Evolutionary conservation across 2,329 filamentous ascomycete species (phyloP).

Genomic region (Harringtonia aguacate): DNA sequence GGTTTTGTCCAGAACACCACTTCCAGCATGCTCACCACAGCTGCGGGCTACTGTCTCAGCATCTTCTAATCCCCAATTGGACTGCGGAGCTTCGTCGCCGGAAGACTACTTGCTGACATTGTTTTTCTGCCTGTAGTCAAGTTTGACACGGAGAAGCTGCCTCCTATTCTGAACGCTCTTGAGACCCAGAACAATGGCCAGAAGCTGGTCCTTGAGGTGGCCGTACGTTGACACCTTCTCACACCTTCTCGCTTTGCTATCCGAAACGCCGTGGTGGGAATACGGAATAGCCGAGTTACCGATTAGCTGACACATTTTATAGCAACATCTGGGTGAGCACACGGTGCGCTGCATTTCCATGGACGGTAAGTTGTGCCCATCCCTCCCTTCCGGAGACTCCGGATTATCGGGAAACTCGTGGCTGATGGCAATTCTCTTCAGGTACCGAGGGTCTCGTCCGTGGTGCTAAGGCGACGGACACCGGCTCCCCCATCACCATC

Average conservation of each 20-base stretch:
- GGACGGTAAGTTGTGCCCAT: slow-evolving; percentile 62
- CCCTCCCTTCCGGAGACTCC: background rate
- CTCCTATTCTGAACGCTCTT: slow-evolving; percentile 94
- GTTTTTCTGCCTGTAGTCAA: slow-evolving; percentile 55
- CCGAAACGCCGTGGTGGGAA: background rate
- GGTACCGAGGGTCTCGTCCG: slow-evolving; percentile 99
- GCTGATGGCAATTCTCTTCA: slow-evolving; percentile 25
- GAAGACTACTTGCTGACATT: slow-evolving; percentile 16
- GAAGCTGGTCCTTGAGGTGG: slow-evolving; percentile 92
- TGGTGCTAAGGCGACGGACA: slow-evolving; percentile 76
- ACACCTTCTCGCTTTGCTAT: slow-evolving; percentile 1
- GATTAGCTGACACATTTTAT: slow-evolving; percentile 9
- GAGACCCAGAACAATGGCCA: slow-evolving; percentile 83
- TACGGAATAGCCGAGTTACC: slow-evolving; percentile 17
- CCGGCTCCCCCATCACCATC: slow-evolving; percentile 90
- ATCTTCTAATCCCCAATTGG: no score
- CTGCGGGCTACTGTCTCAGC: no score
- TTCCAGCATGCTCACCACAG: no score
- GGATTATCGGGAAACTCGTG: background rate
- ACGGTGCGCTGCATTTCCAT: slow-evolving; percentile 99
- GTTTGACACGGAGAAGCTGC: slow-evolving; percentile 89
- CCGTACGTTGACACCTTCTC: slow-evolving; percentile 50
- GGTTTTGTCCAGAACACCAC: slow-evolving; percentile 25
- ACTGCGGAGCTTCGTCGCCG: background rate
- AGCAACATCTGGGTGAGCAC: slow-evolving; percentile 99